Evolutionary conservation across 192 early-diverging fungal genomes (phyloP), one percentile per base, ranked within the genome.

Genomic region (Backusella australiensis): DNA sequence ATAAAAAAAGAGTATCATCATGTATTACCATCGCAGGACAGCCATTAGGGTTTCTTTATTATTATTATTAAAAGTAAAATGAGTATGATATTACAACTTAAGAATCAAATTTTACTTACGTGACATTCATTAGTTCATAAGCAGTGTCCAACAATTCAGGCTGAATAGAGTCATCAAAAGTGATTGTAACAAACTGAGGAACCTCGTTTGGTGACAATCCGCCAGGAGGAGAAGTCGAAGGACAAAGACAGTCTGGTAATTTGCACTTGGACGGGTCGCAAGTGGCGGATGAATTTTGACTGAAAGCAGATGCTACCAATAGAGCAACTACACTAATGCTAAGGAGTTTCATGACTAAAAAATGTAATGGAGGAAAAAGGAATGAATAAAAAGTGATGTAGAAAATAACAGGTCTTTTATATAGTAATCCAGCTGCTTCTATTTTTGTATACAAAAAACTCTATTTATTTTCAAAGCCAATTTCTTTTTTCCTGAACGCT

Each of bases 151-250:
- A 39, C 7, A 82, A 41, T 8, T 65, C 44, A 2, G 71, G 38
- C 34, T 89, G 87, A 76, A 92, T 36, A 19, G 90, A 83, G 75
- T 92, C 91, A 65, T 92, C 91, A 81, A 86, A 91, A 15, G 91
- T 90, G 52, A 90, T 63, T 14, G 82, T 82, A 63, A 89, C 78
- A 78, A 90, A 90, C 68, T 90, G 89, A 12, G 89, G 89, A 1
- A 82, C 83, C 6, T 84, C 81, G 23, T 80, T 81, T 15, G 86
- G 84, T 17, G 74, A 39, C 49, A 88, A 71, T 17, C 82, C 82
- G 49, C 83, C 85, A 23, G 88, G 85, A 75, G 86, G 86, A 12
- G 75, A 81, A 32, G 74, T 73, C 0, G 86, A 84, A 5, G 88
- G 80, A 42, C 88, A 89, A 12, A 86, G 74, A 74, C 88, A 89